Evolutionary conservation across 73 alveolate genomes (phyloP).

Genomic region (Loxodes magnus): DNA sequence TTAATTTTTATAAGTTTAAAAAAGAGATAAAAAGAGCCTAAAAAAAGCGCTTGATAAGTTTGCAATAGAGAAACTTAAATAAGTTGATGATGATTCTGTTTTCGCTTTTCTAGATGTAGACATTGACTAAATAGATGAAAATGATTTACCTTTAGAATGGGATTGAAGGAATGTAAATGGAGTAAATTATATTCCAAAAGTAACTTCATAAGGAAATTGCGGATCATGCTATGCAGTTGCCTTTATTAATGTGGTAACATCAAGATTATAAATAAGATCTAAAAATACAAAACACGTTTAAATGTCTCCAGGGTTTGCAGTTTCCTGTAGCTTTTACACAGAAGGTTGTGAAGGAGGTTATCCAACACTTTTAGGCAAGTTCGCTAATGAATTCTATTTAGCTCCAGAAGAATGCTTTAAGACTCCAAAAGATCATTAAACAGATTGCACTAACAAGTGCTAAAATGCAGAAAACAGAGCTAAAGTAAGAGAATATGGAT

Average conservation of each 20-base stretch:
- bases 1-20: not conserved
- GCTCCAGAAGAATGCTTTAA: constrained; percentile 34
- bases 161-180: constrained; percentile 60
- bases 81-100: not conserved
- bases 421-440: constrained; percentile 17
- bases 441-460: constrained; percentile 4
- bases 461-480: not conserved
- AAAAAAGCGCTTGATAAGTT: not conserved
- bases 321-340: constrained; percentile 52
- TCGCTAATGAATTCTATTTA: constrained; percentile 42
- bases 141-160: constrained; percentile 31
- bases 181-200: constrained; percentile 31
- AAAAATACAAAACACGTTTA: constrained; percentile 10
- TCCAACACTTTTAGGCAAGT: constrained; percentile 62
- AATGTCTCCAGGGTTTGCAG: constrained; percentile 23
- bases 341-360: constrained; percentile 89
- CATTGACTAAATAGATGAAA: constrained; percentile 17
- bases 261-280: constrained; percentile 32
- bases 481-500: constrained; percentile 11
- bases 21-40: not conserved
- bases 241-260: constrained; percentile 18
- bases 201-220: constrained; percentile 40
- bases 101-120: not conserved
- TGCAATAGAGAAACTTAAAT: not conserved
- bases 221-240: constrained; percentile 63